Percentiles rank a stretch among this genome's conserved stretches.
Conservation (phyloP, 331 rosid genomes). For the Telfairia occidentalis region DNA sequence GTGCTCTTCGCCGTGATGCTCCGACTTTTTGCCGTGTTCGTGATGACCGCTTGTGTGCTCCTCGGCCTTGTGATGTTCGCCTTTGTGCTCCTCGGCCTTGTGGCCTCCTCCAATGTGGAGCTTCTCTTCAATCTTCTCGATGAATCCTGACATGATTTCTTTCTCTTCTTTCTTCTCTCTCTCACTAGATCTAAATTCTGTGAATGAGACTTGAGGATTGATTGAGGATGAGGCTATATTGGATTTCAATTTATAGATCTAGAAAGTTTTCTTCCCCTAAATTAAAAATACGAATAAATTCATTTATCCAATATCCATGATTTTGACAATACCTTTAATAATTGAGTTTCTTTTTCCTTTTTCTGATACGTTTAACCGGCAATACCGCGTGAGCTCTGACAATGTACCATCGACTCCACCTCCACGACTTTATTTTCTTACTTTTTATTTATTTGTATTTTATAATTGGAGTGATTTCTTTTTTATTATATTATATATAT, state of each 20-base stretch:
- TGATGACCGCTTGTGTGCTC: no score
- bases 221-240: rapidly evolving
- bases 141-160: background rate
- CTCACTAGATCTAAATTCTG: background rate
- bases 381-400: background rate
- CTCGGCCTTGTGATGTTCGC: background rate
- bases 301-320: background rate
- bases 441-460: no score
- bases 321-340: background rate
- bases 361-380: background rate
- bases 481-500: no score
- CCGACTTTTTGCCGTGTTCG: background rate
- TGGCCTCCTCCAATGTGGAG: slow-evolving; percentile 11
- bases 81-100: slow-evolving; percentile 1
- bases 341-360: background rate
- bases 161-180: no score
- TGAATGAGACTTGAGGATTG: background rate
- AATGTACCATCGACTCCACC: no score
- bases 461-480: no score
- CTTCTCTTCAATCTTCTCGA: background rate
- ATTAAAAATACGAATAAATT: background rate
- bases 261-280: background rate
- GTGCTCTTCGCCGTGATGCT: slow-evolving; percentile 19
- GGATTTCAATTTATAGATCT: background rate
- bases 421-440: background rate